These are phyloP conservation scores for Penicillium sp. DNA, from an alignment of 2,329 filamentous ascomycete genomes.

Conservation along the genomic window DNA sequence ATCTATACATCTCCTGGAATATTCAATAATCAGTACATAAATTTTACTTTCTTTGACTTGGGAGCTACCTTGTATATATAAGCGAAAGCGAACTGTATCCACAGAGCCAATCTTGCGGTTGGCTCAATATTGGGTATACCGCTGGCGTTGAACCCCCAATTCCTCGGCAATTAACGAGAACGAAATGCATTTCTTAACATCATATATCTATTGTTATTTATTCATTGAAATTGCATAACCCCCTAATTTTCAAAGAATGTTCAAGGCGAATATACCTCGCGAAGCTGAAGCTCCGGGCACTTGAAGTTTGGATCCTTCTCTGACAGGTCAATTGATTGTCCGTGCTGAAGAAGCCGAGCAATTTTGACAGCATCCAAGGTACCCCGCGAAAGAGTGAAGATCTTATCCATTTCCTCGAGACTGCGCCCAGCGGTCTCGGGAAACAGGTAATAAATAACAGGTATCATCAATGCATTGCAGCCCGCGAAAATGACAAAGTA, in stretches of 20 bases:
- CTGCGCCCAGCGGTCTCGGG: conserved; percentile 26
- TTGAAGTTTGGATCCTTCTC: conserved; percentile 4
- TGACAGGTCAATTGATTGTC: conserved; percentile 1
- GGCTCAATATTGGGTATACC: too few species aligned
- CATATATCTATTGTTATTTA: neutral
- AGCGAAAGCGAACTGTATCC: neutral
- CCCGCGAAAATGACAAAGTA: conserved; percentile 24
- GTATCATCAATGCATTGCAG: conserved; percentile 21
- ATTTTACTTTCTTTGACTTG: too few species aligned
- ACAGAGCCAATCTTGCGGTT: neutral
- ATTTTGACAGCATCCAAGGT: conserved; percentile 17
- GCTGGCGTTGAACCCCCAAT: too few species aligned
- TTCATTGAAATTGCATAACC: neutral
- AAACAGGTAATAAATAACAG: conserved; percentile 21
- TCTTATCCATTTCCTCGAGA: conserved; percentile 26
- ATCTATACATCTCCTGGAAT: too few species aligned
- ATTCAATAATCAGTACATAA: too few species aligned
- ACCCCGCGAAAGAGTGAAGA: conserved; percentile 16
- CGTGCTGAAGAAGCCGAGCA: conserved; percentile 15
- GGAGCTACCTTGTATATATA: too few species aligned
- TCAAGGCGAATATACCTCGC: conserved; percentile 4
- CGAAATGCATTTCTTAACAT: neutral
- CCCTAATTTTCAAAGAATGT: neutral
- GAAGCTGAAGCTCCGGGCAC: conserved; percentile 8
- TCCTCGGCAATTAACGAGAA: neutral